Evolutionary conservation across 2,329 filamentous ascomycete species (phyloP).

Genomic region (Paradendryphiella salina): DNA sequence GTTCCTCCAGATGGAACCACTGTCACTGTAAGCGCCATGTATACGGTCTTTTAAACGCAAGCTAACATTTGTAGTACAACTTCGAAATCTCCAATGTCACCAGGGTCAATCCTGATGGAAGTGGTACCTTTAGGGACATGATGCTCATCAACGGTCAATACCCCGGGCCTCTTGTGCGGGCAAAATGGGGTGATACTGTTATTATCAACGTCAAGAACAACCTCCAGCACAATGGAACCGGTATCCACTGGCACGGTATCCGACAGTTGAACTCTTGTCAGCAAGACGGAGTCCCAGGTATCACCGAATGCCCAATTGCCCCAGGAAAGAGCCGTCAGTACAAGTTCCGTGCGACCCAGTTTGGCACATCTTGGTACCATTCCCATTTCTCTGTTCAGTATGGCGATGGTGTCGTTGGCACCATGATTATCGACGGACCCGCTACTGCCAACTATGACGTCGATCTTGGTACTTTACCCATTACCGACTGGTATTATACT

Average conservation of each 20-base stretch:
- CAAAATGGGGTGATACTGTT: constrained; percentile 47
- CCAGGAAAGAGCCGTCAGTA: constrained; percentile 63
- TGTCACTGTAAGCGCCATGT: constrained; percentile 29
- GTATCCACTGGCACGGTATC: constrained; percentile 58
- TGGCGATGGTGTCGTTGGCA: constrained; percentile 49
- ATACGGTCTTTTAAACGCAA: neutral
- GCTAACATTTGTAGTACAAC: constrained; percentile 38
- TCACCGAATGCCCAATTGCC: constrained; percentile 66
- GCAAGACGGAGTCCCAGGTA: constrained; percentile 60
- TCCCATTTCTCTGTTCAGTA: constrained; percentile 51
- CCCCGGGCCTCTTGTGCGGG: constrained; percentile 60
- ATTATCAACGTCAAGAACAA: constrained; percentile 48
- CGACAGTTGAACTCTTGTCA: constrained; percentile 46
- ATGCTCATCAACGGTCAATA: constrained; percentile 59
- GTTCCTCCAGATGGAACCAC: constrained; percentile 46
- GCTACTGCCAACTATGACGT: constrained; percentile 56
- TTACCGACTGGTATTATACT: constrained; percentile 66
- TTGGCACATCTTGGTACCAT: constrained; percentile 53
- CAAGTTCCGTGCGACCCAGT: constrained; percentile 58
- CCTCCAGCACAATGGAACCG: constrained; percentile 52
- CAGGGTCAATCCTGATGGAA: constrained; percentile 46
- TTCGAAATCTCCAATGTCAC: constrained; percentile 50
- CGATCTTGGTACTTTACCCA: constrained; percentile 62
- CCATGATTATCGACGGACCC: constrained; percentile 49
- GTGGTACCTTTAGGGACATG: constrained; percentile 38